A percentile compares a stretch with the other conserved stretches of the same genome.
phyloP scores from a whole-genome alignment of 2,329 filamentous ascomycete species.

The Pestalotiopsis sp. region DNA sequence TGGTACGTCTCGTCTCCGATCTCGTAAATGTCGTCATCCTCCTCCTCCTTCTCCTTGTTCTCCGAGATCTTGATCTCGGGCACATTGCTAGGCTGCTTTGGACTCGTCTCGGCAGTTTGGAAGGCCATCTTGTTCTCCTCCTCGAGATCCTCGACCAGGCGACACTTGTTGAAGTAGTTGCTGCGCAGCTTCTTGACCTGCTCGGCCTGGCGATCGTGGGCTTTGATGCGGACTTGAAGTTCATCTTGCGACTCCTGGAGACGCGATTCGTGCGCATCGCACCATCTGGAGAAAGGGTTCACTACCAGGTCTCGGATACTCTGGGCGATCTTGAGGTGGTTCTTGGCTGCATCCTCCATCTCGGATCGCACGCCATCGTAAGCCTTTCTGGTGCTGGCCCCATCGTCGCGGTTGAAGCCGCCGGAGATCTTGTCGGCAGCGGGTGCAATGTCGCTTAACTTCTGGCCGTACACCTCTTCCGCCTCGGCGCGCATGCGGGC shows the following conservation, averaged over 20 bases:
- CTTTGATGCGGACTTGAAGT: conserved; percentile 86
- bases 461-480: conserved; percentile 84
- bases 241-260: conserved; percentile 95
- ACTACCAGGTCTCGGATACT: conserved; percentile 97
- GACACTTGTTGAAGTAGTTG: conserved; percentile 98
- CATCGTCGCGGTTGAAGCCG: conserved; percentile 90
- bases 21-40: conserved; percentile 82
- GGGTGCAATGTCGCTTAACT: conserved; percentile 79
- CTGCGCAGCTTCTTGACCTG: conserved; percentile 89
- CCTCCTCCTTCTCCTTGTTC: conserved; percentile 62
- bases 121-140: conserved; percentile 99
- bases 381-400: conserved; percentile 94
- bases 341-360: conserved; percentile 88
- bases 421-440: conserved; percentile 79
- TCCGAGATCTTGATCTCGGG: conserved; percentile 88
- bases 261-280: conserved; percentile 88
- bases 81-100: conserved; percentile 55
- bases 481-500: conserved; percentile 94
- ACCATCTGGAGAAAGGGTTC: conserved; percentile 93
- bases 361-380: conserved; percentile 92
- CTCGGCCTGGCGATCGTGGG: conserved; percentile 90
- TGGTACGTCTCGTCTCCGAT: conserved; percentile 88
- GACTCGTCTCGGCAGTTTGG: conserved; percentile 78
- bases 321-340: conserved; percentile 92
- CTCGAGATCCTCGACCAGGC: conserved; percentile 92